phyloP scores from a whole-genome alignment of 2,329 filamentous ascomycete species.

The Microdochium trichocladiopsis region DNA sequence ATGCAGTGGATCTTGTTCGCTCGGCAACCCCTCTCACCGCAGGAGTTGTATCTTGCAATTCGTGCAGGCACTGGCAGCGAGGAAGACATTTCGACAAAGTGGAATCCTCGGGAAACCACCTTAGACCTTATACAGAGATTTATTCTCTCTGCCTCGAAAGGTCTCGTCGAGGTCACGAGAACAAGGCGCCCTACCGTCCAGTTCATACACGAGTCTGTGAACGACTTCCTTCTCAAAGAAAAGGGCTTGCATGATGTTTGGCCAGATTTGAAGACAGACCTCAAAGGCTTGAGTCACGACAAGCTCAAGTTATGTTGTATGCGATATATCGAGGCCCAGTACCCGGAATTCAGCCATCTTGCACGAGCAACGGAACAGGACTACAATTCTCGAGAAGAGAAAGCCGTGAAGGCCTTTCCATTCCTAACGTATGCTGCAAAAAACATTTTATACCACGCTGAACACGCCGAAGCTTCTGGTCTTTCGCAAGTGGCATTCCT shows the following conservation, averaged over 20 bases:
- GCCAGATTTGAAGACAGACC: conserved; percentile 22
- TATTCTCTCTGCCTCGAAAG: conserved; percentile 38
- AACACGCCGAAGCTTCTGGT: conserved; percentile 20
- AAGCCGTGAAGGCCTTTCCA: conserved; percentile 21
- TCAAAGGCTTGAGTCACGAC: conserved; percentile 30
- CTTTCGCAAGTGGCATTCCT: conserved; percentile 24
- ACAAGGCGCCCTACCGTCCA: conserved; percentile 27
- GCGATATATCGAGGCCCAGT: conserved; percentile 25
- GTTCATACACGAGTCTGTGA: conserved; percentile 46
- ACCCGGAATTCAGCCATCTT: conserved; percentile 5
- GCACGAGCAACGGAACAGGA: conserved; percentile 4
- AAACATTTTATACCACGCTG: conserved; percentile 31
- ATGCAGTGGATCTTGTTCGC: conserved; percentile 33
- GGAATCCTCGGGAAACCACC: conserved; percentile 11
- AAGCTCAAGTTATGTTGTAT: conserved; percentile 35
- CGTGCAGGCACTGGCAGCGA: neutral
- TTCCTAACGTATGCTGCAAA: conserved; percentile 38
- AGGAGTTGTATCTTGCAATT: conserved; percentile 30
- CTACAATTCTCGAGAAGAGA: conserved; percentile 10
- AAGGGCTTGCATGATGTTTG: conserved; percentile 19
- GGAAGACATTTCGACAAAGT: conserved; percentile 8
- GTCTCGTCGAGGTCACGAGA: conserved; percentile 35
- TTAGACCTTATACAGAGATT: conserved; percentile 19
- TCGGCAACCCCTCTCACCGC: conserved; percentile 20
- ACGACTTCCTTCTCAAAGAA: conserved; percentile 36